phyloP scores from a whole-genome alignment of 2,329 filamentous ascomycete genomes.

The Sporothrix pseudoabietina region DNA sequence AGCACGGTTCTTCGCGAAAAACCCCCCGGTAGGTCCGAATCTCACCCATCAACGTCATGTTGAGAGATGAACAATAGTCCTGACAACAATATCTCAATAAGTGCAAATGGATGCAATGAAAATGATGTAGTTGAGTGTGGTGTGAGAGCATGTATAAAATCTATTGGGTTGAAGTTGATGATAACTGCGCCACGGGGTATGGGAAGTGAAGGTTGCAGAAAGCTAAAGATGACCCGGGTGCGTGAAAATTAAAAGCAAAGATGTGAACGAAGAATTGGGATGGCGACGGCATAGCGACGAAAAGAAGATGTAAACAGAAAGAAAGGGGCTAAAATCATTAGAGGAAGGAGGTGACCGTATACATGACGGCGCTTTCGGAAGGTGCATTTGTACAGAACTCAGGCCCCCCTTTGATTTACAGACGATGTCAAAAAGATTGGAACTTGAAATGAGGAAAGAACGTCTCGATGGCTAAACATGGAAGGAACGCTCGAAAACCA shows the following conservation, averaged over 20 bases:
- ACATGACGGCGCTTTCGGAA: neutral
- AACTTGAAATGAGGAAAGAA: neutral
- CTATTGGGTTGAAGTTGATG: neutral
- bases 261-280: neutral
- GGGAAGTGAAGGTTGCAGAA: neutral
- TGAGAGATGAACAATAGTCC: neutral
- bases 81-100: neutral
- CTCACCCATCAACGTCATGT: neutral
- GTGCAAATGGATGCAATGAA: too few relatives aligned
- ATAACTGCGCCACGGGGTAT: neutral
- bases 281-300: neutral
- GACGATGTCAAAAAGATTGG: neutral
- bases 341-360: neutral
- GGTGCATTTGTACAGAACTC: neutral
- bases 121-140: neutral
- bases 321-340: neutral
- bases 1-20: neutral
- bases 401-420: neutral
- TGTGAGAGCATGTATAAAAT: too few relatives aligned
- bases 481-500: neutral
- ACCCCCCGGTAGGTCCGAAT: too few relatives aligned
- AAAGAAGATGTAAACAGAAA: slow-evolving; percentile 3
- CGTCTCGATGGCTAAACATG: neutral
- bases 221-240: neutral
- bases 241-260: too few relatives aligned